phyloP scores from a whole-genome alignment of 1,139 yeast genomes.

The Blastobotrys niveus region DNA sequence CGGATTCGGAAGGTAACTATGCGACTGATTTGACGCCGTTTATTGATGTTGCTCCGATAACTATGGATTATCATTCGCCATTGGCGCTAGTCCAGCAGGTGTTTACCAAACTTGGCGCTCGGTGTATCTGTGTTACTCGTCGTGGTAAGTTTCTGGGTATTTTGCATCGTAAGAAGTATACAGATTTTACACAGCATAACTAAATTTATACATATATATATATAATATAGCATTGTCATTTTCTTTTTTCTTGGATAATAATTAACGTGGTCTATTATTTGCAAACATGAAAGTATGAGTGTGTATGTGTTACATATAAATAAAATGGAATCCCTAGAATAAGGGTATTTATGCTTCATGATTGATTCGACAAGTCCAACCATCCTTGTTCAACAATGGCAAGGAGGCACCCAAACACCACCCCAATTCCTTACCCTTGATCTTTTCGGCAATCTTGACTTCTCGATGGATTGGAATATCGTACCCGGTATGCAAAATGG shows the following conservation, averaged over 20 bases:
- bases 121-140: slow-evolving; percentile 47
- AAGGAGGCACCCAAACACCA: slow-evolving; percentile 99
- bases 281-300: too few species aligned
- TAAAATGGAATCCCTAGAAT: too few species aligned
- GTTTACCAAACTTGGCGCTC: slow-evolving; percentile 50
- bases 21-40: slow-evolving; percentile 39
- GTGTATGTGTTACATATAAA: too few species aligned
- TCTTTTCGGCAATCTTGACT: slow-evolving; percentile 83
- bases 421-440: slow-evolving; percentile 83
- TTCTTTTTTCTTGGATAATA: too few species aligned
- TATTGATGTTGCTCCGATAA: slow-evolving; percentile 48
- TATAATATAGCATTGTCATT: background rate
- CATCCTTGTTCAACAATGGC: slow-evolving; percentile 67
- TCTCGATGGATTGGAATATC: slow-evolving; percentile 89
- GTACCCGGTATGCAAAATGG: slow-evolving; percentile 89
- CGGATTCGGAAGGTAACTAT: background rate
- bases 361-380: slow-evolving; percentile 72
- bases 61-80: slow-evolving; percentile 47
- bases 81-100: slow-evolving; percentile 50
- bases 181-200: slow-evolving; percentile 39
- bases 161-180: slow-evolving; percentile 51
- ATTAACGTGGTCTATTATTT: too few species aligned
- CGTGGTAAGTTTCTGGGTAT: slow-evolving; percentile 50
- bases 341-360: too few species aligned
- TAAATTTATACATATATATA: background rate